phyloP scores from a whole-genome alignment of 2,329 filamentous ascomycete species.

The Aspergillus piperis region DNA sequence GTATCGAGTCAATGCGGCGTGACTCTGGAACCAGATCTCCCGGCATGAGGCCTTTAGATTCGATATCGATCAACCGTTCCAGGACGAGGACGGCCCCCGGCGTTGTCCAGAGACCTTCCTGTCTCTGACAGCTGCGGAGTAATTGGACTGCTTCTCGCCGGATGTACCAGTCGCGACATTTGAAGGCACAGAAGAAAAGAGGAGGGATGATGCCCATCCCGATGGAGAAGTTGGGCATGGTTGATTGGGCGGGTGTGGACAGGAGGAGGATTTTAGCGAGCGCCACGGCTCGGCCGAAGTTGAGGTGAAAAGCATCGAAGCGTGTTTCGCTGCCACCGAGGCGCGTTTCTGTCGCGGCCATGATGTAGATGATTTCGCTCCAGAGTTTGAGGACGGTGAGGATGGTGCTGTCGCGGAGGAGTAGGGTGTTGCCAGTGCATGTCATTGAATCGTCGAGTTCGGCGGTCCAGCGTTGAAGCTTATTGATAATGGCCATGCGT shows the following conservation, averaged over 20 bases:
- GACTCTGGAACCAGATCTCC: background rate
- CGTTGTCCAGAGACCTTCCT: constrained; percentile 3
- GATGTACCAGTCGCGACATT: constrained; percentile 33
- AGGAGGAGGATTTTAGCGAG: background rate
- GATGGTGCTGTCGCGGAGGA: background rate
- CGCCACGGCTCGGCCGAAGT: background rate
- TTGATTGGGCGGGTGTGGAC: background rate
- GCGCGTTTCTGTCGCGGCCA: background rate
- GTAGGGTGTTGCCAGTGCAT: background rate
- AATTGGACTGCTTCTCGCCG: background rate
- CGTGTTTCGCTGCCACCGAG: background rate
- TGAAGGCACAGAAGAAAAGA: constrained; percentile 35
- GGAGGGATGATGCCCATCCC: constrained; percentile 36
- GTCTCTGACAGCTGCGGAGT: background rate
- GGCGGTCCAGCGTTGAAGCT: background rate
- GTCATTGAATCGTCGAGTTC: background rate
- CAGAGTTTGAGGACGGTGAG: background rate
- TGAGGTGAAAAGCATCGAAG: background rate
- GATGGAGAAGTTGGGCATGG: constrained; percentile 21
- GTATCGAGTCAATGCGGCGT: background rate
- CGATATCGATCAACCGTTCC: background rate
- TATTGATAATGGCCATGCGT: background rate
- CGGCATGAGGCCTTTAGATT: background rate
- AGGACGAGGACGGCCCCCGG: background rate
- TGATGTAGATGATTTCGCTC: constrained; percentile 1